A percentile compares a stretch with the other conserved stretches of the same genome.
Evolutionary conservation across 352 stramenopile species (phyloP).

Genomic region (Phytopythium cucurbitacearum): DNA sequence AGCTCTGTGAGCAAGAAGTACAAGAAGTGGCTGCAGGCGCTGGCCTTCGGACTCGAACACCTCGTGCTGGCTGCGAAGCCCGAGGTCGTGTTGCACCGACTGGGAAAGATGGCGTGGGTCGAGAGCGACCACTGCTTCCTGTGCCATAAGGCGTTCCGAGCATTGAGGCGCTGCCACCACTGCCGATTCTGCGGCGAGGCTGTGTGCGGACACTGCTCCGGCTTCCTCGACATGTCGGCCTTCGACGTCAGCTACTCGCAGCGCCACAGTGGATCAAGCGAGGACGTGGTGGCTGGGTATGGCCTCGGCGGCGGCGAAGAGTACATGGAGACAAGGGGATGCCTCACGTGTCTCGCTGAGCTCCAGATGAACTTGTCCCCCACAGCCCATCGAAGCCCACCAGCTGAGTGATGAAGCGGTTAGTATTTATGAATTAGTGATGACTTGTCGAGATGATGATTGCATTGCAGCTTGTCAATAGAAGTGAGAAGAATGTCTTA

Average conservation of each 20-base stretch:
- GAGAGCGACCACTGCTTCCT: slow-evolving; percentile 49
- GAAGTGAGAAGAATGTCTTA: too few relatives aligned
- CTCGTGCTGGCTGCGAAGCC: slow-evolving; percentile 27
- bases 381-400: slow-evolving; percentile 3
- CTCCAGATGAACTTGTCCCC: slow-evolving; percentile 20
- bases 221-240: slow-evolving; percentile 38
- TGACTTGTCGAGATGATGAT: too few relatives aligned
- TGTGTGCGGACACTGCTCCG: slow-evolving; percentile 57
- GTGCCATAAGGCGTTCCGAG: slow-evolving; percentile 56
- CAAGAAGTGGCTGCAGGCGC: slow-evolving; percentile 50
- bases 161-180: slow-evolving; percentile 63
- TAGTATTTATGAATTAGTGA: too few relatives aligned
- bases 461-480: too few relatives aligned
- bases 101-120: slow-evolving; percentile 41
- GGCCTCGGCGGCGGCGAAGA: slow-evolving; percentile 9
- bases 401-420: not conserved
- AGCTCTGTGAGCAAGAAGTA: slow-evolving; percentile 38
- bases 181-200: slow-evolving; percentile 68
- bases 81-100: slow-evolving; percentile 15
- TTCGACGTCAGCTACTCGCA: slow-evolving; percentile 24
- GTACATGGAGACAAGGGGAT: slow-evolving; percentile 14
- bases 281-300: not conserved
- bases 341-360: slow-evolving; percentile 16
- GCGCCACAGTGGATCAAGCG: not conserved
- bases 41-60: slow-evolving; percentile 31